Percentiles rank a stretch among this genome's conserved stretches.
phyloP scores from a whole-genome alignment of 768 basidiomycete genomes.

The Mycena metata region DNA sequence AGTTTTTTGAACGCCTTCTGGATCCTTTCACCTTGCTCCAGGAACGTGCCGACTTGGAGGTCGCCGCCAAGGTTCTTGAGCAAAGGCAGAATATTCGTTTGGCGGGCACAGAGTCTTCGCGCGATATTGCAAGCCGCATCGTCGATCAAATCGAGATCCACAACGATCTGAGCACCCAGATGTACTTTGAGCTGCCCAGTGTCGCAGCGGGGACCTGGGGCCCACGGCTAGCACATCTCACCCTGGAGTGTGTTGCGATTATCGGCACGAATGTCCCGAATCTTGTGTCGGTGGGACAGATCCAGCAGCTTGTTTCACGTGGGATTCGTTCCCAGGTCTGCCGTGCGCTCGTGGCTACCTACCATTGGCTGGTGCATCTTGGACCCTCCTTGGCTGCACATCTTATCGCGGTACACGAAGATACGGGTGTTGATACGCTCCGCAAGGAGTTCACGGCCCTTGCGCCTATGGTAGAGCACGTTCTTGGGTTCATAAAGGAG shows the following conservation, averaged over 20 bases:
- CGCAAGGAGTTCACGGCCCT: neutral
- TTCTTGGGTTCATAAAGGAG: neutral
- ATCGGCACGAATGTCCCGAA: neutral
- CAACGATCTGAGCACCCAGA: slow-evolving; percentile 19
- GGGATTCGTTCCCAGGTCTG: neutral
- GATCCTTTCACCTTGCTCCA: no score
- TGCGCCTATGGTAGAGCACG: neutral
- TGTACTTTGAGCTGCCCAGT: slow-evolving; percentile 13
- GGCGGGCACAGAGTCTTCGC: neutral
- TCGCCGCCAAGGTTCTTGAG: no score
- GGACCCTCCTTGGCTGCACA: slow-evolving; percentile 14
- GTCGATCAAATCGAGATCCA: slow-evolving; percentile 18
- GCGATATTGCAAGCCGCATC: neutral
- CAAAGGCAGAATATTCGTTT: no score
- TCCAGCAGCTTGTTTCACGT: neutral
- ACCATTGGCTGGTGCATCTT: slow-evolving; percentile 12
- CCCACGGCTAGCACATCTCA: neutral
- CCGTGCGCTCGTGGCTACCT: neutral
- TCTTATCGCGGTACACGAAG: neutral
- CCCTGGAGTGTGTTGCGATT: slow-evolving; percentile 2
- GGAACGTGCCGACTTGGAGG: no score
- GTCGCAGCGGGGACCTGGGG: neutral
- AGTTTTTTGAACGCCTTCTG: no score
- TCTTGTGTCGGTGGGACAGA: neutral
- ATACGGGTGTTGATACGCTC: neutral